Evolutionary conservation across 2,329 filamentous ascomycete species (phyloP).

Genomic region (Venturia carpophila): DNA sequence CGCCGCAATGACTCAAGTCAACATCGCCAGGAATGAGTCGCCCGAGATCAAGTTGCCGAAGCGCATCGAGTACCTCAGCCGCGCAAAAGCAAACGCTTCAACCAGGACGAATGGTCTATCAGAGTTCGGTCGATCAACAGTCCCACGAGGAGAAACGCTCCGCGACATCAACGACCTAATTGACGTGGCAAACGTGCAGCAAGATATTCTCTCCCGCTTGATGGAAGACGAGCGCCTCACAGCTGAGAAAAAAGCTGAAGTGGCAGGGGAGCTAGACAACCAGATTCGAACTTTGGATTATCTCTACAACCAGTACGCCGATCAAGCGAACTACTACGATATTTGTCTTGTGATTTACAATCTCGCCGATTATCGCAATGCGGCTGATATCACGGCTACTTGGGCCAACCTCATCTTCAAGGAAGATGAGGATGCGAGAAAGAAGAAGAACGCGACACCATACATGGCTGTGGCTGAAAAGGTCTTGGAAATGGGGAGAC

Average conservation of each 20-base stretch:
- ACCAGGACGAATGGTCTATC: slow-evolving; percentile 52
- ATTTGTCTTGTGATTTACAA: slow-evolving; percentile 89
- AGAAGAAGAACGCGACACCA: slow-evolving; percentile 44
- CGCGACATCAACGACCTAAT: slow-evolving; percentile 79
- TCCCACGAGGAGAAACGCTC: slow-evolving; percentile 70
- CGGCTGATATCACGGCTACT: slow-evolving; percentile 72
- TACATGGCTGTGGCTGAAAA: slow-evolving; percentile 62
- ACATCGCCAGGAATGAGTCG: slow-evolving; percentile 67
- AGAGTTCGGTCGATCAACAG: slow-evolving; percentile 10
- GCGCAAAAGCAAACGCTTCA: slow-evolving; percentile 86
- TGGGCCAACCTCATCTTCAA: slow-evolving; percentile 50
- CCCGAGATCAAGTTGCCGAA: slow-evolving; percentile 74
- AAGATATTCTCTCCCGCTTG: slow-evolving; percentile 76
- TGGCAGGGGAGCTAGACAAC: slow-evolving; percentile 65
- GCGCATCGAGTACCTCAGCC: slow-evolving; percentile 80
- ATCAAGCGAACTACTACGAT: slow-evolving; percentile 87
- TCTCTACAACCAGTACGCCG: slow-evolving; percentile 87
- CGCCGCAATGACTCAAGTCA: slow-evolving; percentile 77
- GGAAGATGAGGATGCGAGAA: slow-evolving; percentile 39
- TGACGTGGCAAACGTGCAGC: slow-evolving; percentile 90
- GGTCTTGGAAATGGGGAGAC: slow-evolving; percentile 49
- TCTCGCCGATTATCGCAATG: slow-evolving; percentile 81
- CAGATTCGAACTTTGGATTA: slow-evolving; percentile 67
- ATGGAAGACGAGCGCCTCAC: slow-evolving; percentile 59
- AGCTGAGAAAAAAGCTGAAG: slow-evolving; percentile 53